Conservation (phyloP, 441 rosid species). For the Omphalea diandra region DNA sequence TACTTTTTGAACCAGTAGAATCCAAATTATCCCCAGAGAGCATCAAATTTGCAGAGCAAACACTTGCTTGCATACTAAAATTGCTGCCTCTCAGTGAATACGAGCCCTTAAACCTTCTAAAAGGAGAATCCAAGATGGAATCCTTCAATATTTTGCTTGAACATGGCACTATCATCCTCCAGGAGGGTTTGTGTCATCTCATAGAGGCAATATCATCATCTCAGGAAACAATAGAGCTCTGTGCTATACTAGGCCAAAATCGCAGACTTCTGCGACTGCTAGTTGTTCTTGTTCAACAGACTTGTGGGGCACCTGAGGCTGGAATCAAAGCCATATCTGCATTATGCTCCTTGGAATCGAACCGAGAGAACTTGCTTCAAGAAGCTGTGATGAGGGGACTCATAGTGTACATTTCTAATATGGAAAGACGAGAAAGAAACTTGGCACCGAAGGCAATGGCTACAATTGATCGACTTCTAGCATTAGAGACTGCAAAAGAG, state of each 20-base stretch:
- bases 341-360: constrained; percentile 40
- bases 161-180: constrained; percentile 29
- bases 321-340: constrained; percentile 45
- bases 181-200: constrained; percentile 39
- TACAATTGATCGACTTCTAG: constrained; percentile 36
- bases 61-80: constrained; percentile 35
- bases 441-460: constrained; percentile 35
- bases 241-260: constrained; percentile 28
- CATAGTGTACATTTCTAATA: constrained; percentile 29
- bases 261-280: constrained; percentile 26
- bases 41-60: constrained; percentile 31
- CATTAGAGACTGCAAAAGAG: constrained; percentile 33
- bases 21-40: constrained; percentile 22
- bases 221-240: constrained; percentile 38
- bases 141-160: constrained; percentile 34
- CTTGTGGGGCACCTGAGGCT: constrained; percentile 25
- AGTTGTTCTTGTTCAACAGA: constrained; percentile 27
- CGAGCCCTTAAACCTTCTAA: constrained; percentile 36
- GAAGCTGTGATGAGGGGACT: constrained; percentile 35
- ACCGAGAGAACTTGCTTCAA: constrained; percentile 35
- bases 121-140: constrained; percentile 36
- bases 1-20: constrained; percentile 33
- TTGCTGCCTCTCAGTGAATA: constrained; percentile 31
- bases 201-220: constrained; percentile 42
- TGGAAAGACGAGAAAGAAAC: constrained; percentile 27